These are phyloP conservation scores for Didymellaceae sp. DNA, from an alignment of 2,329 filamentous ascomycete species.

Conservation along the genomic window DNA sequence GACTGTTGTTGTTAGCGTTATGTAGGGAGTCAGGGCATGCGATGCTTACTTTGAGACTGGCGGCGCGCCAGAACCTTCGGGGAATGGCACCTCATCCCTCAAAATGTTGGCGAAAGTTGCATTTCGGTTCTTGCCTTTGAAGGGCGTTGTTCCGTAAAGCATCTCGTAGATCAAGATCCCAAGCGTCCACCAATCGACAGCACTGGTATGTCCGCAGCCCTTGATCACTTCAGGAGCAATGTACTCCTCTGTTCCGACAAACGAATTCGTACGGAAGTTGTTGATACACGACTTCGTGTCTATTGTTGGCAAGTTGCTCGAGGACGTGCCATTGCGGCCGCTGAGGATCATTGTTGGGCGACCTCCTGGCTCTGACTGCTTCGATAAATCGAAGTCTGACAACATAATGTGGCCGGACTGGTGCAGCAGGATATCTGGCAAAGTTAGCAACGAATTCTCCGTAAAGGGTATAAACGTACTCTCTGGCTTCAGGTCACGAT, in stretches of 20 bases:
- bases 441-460: constrained; percentile 45
- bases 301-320: constrained; percentile 89
- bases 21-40: constrained; percentile 23
- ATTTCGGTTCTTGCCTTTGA: constrained; percentile 99
- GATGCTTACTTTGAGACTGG: constrained; percentile 85
- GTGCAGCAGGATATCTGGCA: constrained; percentile 88
- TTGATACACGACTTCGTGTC: constrained; percentile 98
- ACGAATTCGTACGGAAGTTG: constrained; percentile 97
- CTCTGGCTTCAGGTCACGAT: constrained; percentile 96
- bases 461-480: constrained; percentile 63
- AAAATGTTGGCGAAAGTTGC: constrained; percentile 98
- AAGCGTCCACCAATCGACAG: constrained; percentile 98
- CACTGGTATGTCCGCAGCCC: constrained; percentile 96
- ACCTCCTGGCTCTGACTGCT: constrained; percentile 94
- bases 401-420: constrained; percentile 99
- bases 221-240: constrained; percentile 99
- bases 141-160: constrained; percentile 97
- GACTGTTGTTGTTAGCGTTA: constrained; percentile 60
- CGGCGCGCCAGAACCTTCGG: constrained; percentile 81
- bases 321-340: constrained; percentile 80
- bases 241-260: constrained; percentile 98
- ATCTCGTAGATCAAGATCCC: constrained; percentile 98
- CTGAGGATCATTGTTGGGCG: constrained; percentile 94
- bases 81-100: constrained; percentile 93
- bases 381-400: constrained; percentile 97